Percentiles rank a stretch among this genome's conserved stretches.
Conservation (phyloP, 805 yeast species). For the Nakazawaea peltata region DNA sequence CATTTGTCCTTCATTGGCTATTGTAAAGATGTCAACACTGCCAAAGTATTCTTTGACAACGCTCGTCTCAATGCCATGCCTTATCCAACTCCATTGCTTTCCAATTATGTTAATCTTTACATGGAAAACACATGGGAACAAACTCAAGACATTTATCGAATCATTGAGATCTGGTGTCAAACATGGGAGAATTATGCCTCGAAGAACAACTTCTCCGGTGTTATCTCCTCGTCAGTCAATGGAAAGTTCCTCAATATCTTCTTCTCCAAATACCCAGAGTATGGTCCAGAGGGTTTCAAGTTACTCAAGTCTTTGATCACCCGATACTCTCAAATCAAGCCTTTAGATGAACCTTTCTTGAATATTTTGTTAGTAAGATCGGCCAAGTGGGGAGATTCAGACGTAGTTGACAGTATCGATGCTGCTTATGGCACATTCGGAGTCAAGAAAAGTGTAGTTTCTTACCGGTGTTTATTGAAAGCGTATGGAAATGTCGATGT, state of each 20-base stretch:
- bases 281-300: constrained; percentile 44
- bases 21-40: constrained; percentile 63
- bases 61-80: constrained; percentile 68
- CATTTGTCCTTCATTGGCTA: constrained; percentile 75
- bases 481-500: constrained; percentile 60
- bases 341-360: constrained; percentile 73
- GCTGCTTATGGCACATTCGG: constrained; percentile 50
- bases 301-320: constrained; percentile 46
- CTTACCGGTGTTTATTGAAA: constrained; percentile 65
- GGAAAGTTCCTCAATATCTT: constrained; percentile 62
- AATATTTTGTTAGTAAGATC: constrained; percentile 66
- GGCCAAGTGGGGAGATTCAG: constrained; percentile 58
- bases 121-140: constrained; percentile 51
- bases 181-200: constrained; percentile 50
- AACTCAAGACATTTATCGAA: constrained; percentile 48
- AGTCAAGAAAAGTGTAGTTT: constrained; percentile 56
- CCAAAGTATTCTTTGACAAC: constrained; percentile 67
- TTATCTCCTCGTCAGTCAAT: constrained; percentile 66
- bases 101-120: constrained; percentile 61
- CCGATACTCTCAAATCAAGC: constrained; percentile 46
- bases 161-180: constrained; percentile 54
- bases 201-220: constrained; percentile 45
- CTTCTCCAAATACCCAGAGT: constrained; percentile 47
- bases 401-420: constrained; percentile 56
- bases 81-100: constrained; percentile 61